Percentiles rank a stretch among this genome's conserved stretches.
Evolutionary conservation across 352 stramenopile species (phyloP).

Genomic region (Pythium periplocum): DNA sequence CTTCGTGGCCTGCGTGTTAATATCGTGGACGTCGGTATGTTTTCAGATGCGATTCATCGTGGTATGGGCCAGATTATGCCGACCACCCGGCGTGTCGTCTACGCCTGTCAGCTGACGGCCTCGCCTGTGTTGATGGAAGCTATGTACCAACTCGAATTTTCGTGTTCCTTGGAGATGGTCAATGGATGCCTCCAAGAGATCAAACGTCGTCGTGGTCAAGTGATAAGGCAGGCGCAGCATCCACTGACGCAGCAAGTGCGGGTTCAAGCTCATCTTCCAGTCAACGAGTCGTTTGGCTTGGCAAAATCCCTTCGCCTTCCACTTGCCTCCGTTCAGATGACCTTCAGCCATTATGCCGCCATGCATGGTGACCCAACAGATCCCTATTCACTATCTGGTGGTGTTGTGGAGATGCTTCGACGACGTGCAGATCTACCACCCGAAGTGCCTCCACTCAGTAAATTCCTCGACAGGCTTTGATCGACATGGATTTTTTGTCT

Average conservation of each 20-base stretch:
- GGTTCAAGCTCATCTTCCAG: slow-evolving; percentile 98
- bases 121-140: slow-evolving; percentile 96
- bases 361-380: slow-evolving; percentile 92
- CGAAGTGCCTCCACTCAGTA: slow-evolving; percentile 95
- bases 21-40: slow-evolving; percentile 98
- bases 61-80: slow-evolving; percentile 99
- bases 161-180: slow-evolving; percentile 97
- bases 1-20: slow-evolving; percentile 97
- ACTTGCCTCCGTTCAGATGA: slow-evolving; percentile 99
- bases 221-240: slow-evolving; percentile 98
- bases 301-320: slow-evolving; percentile 96
- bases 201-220: slow-evolving; percentile 96
- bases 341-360: slow-evolving; percentile 99
- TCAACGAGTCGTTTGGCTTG: slow-evolving; percentile 99
- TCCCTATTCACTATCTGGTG: slow-evolving; percentile 90
- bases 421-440: slow-evolving; percentile 96
- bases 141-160: slow-evolving; percentile 98
- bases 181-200: slow-evolving; percentile 99
- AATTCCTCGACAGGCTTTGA: slow-evolving; percentile 99
- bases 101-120: slow-evolving; percentile 95
- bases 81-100: slow-evolving; percentile 97
- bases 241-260: slow-evolving; percentile 98
- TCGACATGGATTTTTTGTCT: too few species aligned
- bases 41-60: slow-evolving; percentile 99
- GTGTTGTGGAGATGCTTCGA: slow-evolving; percentile 93